Evolutionary conservation across 768 basidiomycete species (phyloP), one percentile per base, ranked within the genome.

Genomic region (Lyophyllum atratum): DNA sequence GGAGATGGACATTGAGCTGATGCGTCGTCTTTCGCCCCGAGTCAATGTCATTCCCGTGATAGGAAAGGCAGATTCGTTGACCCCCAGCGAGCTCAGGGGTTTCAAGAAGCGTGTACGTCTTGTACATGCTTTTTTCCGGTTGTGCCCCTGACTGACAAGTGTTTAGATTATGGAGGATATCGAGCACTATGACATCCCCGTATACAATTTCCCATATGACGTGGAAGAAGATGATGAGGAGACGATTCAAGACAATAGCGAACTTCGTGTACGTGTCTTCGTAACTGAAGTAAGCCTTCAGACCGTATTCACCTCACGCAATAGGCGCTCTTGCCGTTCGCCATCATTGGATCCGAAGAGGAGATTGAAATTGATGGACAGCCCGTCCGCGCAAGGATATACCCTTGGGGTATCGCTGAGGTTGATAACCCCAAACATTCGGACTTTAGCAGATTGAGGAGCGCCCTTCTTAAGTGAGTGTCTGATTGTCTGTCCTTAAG

Each of bases 341-440:
- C 97, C 8, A 90, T 99, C 63, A 89, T 99, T 66, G 97, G 97
- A 28, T 96, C 94, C 17, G 95, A 98, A 73, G 95, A 98, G 64
- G 96, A 98, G 73, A 86, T 98, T 61, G 92, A 95, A 66, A 82
- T 98, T 59, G 89, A 93, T 49, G 97, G 95, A 26, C 87, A 95
- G 72, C 86, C 86, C 43, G 87, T 97, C 62, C 90, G 97, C 58
- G 96, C 92, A 39, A 84, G 97, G 64, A 88, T 94, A 68, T 99
- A 98, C 74, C 97, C 97, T 4, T 99, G 97, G 97, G 97, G 97
- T 67, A 83, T 98, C 58, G 97, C 92, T 49, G 95, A 98, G 71
- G 95, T 98, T 59, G 97, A 99, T 80, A 98, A 98, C 74, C 94
- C 95, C n/a, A 91, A 93, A 71, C 97, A 99, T 77, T 97, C 93